Conservation (phyloP, 2,329 filamentous ascomycete species). For the Chaetoscypha palmicola region DNA sequence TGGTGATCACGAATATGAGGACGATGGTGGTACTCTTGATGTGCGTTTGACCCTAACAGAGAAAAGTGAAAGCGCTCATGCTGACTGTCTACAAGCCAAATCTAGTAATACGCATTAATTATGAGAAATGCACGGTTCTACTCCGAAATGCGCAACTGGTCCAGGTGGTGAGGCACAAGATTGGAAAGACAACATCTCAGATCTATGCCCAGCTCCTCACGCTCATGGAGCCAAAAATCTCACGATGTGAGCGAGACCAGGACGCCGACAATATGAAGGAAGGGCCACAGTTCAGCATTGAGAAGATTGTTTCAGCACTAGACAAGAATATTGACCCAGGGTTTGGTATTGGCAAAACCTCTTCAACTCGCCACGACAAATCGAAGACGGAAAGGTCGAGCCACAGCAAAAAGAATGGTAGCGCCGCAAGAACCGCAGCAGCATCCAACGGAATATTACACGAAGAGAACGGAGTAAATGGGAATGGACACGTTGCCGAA, state of each 20-base stretch:
- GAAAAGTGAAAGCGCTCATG: constrained; percentile 11
- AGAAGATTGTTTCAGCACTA: constrained; percentile 48
- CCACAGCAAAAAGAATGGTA: constrained; percentile 21
- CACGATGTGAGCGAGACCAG: constrained; percentile 58
- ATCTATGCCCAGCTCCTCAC: constrained; percentile 71
- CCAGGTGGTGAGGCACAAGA: constrained; percentile 60
- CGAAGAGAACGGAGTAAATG: constrained; percentile 11
- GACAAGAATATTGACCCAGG: constrained; percentile 46
- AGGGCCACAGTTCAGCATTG: constrained; percentile 31
- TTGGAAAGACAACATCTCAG: constrained; percentile 67
- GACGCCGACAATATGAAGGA: neutral
- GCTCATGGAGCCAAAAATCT: constrained; percentile 60
- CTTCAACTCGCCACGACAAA: constrained; percentile 29
- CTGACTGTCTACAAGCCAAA: constrained; percentile 48
- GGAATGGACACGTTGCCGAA: constrained; percentile 10
- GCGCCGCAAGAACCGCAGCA: constrained; percentile 24
- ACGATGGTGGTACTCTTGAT: constrained; percentile 41
- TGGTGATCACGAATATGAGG: constrained; percentile 33
- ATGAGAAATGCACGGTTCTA: constrained; percentile 75
- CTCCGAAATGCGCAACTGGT: constrained; percentile 74
- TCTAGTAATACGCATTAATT: constrained; percentile 72
- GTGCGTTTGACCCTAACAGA: constrained; percentile 34
- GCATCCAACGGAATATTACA: constrained; percentile 20
- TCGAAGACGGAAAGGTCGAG: constrained; percentile 37
- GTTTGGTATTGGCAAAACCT: constrained; percentile 49